phyloP scores from a whole-genome alignment of 768 basidiomycete genomes.

The Trametes sanguinea region DNA sequence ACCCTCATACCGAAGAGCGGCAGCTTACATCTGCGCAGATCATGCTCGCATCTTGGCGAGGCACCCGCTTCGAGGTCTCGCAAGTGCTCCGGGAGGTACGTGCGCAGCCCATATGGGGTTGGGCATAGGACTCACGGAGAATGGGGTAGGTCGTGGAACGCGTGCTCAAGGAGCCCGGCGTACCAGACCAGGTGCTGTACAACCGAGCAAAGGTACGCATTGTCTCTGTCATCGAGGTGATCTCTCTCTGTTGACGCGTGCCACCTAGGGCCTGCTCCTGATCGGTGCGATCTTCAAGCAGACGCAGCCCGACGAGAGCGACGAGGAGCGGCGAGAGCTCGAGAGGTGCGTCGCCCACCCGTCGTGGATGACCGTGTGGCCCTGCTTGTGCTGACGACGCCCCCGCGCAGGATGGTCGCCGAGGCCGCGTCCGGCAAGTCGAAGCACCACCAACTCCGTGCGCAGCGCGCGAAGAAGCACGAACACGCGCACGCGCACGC shows the following conservation, averaged over 20 bases:
- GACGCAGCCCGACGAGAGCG: constrained; percentile 83
- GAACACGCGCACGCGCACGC: not conserved
- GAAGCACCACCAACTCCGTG: constrained; percentile 45
- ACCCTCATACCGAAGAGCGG: too few species aligned
- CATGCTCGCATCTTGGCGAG: constrained; percentile 96
- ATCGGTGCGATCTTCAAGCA: constrained; percentile 90
- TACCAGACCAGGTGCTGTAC: constrained; percentile 67
- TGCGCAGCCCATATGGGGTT: not conserved
- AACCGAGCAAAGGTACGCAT: constrained; percentile 80
- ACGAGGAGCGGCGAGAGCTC: constrained; percentile 91
- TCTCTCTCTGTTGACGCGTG: not conserved
- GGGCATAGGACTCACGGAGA: constrained; percentile 10
- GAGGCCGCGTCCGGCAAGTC: constrained; percentile 78
- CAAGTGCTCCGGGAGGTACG: constrained; percentile 79
- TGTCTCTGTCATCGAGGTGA: not conserved
- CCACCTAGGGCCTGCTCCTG: constrained; percentile 72
- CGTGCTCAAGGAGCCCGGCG: constrained; percentile 79
- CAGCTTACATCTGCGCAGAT: constrained; percentile 49
- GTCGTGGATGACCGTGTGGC: too few species aligned
- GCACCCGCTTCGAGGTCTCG: constrained; percentile 91
- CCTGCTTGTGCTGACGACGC: too few species aligned
- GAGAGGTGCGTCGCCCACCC: constrained; percentile 63
- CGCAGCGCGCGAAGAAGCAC: constrained; percentile 17
- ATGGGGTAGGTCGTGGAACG: constrained; percentile 67
- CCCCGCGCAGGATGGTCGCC: constrained; percentile 70